Evolutionary conservation across 768 basidiomycete species (phyloP).

Genomic region (Mycena latifolia): DNA sequence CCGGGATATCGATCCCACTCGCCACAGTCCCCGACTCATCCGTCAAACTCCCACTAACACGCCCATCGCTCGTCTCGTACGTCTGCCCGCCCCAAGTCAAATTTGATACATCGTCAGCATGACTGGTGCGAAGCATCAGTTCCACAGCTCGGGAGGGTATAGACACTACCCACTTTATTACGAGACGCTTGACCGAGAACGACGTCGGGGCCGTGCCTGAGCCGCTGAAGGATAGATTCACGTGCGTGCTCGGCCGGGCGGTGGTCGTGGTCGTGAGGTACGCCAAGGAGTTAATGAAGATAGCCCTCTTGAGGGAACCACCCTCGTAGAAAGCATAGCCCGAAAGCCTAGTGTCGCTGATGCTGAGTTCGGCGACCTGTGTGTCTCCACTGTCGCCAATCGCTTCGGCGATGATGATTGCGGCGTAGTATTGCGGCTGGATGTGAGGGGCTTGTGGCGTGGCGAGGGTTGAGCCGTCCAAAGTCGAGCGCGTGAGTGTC

Average conservation of each 20-base stretch:
- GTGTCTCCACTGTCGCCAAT: too few relatives aligned
- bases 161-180: conserved; percentile 53
- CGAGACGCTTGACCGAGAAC: conserved; percentile 61
- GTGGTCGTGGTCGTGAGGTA: too few relatives aligned
- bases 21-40: conserved; percentile 45
- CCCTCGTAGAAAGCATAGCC: conserved; percentile 75
- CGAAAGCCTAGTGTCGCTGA: conserved; percentile 59
- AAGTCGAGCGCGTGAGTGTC: conserved; percentile 67
- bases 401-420: too few relatives aligned
- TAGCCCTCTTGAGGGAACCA: conserved; percentile 53
- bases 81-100: conserved; percentile 71
- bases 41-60: conserved; percentile 49
- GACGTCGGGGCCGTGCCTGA: conserved; percentile 39
- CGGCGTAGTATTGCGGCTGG: too few relatives aligned
- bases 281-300: too few relatives aligned
- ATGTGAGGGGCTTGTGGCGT: conserved; percentile 68
- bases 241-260: too few relatives aligned
- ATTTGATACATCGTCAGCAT: conserved; percentile 62
- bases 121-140: conserved; percentile 11
- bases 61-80: conserved; percentile 64
- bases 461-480: conserved; percentile 66
- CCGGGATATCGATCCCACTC: conserved; percentile 58
- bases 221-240: too few relatives aligned
- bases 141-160: neutral
- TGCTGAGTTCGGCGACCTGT: too few relatives aligned